Conservation (phyloP, 441 rosid genomes). For the Populus trichocarpa region DNA sequence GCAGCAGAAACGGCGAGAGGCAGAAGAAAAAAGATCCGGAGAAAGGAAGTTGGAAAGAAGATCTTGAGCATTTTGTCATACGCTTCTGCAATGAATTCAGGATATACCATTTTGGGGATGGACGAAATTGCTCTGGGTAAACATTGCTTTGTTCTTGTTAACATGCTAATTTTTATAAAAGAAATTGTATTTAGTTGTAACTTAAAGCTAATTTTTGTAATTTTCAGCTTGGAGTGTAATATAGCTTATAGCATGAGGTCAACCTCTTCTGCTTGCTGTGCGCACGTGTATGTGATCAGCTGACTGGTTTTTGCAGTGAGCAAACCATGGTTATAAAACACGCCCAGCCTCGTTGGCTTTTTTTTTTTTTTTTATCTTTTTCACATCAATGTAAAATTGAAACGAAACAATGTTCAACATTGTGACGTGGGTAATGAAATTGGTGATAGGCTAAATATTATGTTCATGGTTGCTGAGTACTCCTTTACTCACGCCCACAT, state of each 20-base stretch:
- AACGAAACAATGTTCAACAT: too few relatives aligned
- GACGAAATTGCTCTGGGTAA: background rate
- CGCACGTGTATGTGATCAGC: background rate
- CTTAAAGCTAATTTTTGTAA: background rate
- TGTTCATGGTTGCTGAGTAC: too few relatives aligned
- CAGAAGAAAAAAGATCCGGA: conserved; percentile 68
- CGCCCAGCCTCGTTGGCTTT: too few relatives aligned
- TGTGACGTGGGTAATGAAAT: too few relatives aligned
- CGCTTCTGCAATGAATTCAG: background rate
- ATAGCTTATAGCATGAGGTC: conserved; percentile 5
- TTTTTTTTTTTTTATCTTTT: too few relatives aligned
- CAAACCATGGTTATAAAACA: too few relatives aligned
- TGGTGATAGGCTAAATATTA: too few relatives aligned
- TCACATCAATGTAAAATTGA: too few relatives aligned
- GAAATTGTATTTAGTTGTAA: conserved; percentile 2
- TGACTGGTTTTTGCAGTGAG: background rate
- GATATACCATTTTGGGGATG: background rate
- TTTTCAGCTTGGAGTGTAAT: conserved; percentile 13
- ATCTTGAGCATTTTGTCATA: conserved; percentile 36
- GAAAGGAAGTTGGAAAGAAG: conserved; percentile 76
- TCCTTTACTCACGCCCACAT: too few relatives aligned
- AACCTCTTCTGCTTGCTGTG: background rate
- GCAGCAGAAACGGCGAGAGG: conserved; percentile 84
- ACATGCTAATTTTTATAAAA: background rate
- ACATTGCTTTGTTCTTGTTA: background rate